Percentiles rank a stretch among this genome's conserved stretches.
Conservation (phyloP, 176 grass and related monocot genomes). For the Saccharum officinarum region DNA sequence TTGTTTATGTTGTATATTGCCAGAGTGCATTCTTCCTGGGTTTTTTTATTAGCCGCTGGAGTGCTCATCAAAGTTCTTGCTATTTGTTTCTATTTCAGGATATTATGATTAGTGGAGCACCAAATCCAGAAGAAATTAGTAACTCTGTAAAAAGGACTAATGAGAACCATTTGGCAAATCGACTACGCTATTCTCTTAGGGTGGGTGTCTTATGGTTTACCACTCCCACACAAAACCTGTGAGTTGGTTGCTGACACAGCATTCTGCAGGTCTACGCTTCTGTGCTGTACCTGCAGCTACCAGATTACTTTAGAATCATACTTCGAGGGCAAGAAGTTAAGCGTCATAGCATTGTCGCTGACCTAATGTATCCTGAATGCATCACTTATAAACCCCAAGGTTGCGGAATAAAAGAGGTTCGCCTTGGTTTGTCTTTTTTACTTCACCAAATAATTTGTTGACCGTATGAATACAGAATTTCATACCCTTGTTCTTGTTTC, state of each 20-base stretch:
- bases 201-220: conserved; percentile 25
- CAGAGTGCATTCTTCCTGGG: too few relatives aligned
- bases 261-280: conserved; percentile 54
- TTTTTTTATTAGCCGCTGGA: too few relatives aligned
- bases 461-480: too few relatives aligned
- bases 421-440: too few relatives aligned
- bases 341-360: conserved; percentile 42
- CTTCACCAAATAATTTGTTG: too few relatives aligned
- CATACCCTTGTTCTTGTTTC: too few relatives aligned
- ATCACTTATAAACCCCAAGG: too few relatives aligned
- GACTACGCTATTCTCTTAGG: conserved; percentile 59
- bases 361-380: conserved; percentile 10
- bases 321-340: conserved; percentile 49
- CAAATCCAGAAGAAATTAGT: conserved; percentile 32
- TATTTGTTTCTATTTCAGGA: too few relatives aligned
- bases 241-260: not conserved
- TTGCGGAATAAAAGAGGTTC: too few relatives aligned
- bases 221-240: too few relatives aligned
- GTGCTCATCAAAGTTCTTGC: too few relatives aligned
- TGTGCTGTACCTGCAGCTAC: conserved; percentile 58
- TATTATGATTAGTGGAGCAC: conserved; percentile 48
- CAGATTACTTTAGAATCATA: conserved; percentile 51
- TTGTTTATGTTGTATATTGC: too few relatives aligned
- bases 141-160: conserved; percentile 37
- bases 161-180: conserved; percentile 55